Evolutionary conservation across 306 rosid genomes (phyloP).

Genomic region (Rosa rugosa): DNA sequence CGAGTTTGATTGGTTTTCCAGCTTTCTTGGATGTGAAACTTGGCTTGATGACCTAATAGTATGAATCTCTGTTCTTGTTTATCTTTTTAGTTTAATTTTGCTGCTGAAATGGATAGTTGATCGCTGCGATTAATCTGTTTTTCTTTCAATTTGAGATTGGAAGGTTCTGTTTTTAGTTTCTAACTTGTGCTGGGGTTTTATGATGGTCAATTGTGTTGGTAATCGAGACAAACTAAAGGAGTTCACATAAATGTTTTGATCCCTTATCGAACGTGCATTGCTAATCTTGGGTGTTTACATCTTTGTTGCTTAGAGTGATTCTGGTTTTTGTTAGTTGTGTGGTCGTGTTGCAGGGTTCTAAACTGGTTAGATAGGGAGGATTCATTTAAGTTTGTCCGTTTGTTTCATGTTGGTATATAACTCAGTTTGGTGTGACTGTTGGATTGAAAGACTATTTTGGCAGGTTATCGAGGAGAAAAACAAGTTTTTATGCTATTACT

Average conservation of each 20-base stretch:
- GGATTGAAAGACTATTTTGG: neutral
- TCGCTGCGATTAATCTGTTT: neutral
- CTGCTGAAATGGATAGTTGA: neutral
- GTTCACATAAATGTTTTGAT: neutral
- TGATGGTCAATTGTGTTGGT: neutral
- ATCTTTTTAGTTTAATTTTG: neutral
- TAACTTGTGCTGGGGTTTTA: constrained; percentile 11
- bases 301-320: neutral
- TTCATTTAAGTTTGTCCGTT: neutral
- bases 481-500: neutral
- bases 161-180: constrained; percentile 9
- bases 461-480: neutral
- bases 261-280: neutral
- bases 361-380: neutral
- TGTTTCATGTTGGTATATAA: neutral
- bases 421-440: neutral
- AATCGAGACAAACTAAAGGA: neutral
- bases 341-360: neutral
- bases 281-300: neutral
- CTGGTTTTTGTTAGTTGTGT: neutral
- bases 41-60: neutral
- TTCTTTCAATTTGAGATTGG: neutral
- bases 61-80: neutral
- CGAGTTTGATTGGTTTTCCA: neutral
- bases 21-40: constrained; percentile 6